Conservation (phyloP, 345 rosid genomes). For the Geranium rotundifolium region DNA sequence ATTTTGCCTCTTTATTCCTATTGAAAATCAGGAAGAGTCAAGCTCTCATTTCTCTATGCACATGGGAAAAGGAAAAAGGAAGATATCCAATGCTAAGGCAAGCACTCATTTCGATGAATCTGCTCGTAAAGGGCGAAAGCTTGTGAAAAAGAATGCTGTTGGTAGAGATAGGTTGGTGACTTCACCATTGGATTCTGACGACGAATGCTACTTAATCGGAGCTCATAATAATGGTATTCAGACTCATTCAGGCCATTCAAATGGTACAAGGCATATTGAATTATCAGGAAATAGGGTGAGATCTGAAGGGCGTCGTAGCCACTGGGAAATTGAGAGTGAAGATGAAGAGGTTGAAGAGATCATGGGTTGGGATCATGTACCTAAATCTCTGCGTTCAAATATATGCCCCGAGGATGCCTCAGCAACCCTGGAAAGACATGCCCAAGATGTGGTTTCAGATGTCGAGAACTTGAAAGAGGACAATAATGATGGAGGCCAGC, state of each 20-base stretch:
- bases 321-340: conserved; percentile 14
- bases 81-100: conserved; percentile 12
- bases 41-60: conserved; percentile 5
- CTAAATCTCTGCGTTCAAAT: conserved; percentile 11
- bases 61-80: conserved; percentile 19
- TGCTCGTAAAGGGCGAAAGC: conserved; percentile 32
- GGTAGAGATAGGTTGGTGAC: conserved; percentile 19
- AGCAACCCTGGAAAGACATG: conserved; percentile 7
- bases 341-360: conserved; percentile 13
- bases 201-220: conserved; percentile 18
- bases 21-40: conserved; percentile 14
- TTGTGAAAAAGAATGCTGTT: conserved; percentile 27
- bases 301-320: conserved; percentile 10
- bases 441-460: conserved; percentile 16
- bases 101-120: conserved; percentile 24
- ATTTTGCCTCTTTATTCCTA: background rate
- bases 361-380: conserved; percentile 15
- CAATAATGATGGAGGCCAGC: conserved; percentile 14
- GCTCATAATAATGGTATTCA: conserved; percentile 5
- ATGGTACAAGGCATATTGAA: conserved; percentile 9
- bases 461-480: conserved; percentile 13
- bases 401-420: conserved; percentile 10
- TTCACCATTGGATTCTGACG: conserved; percentile 30
- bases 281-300: conserved; percentile 26
- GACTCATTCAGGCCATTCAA: conserved; percentile 9